Conservation (phyloP, 768 basidiomycete species). For the Phlebiopsis gigantea region DNA sequence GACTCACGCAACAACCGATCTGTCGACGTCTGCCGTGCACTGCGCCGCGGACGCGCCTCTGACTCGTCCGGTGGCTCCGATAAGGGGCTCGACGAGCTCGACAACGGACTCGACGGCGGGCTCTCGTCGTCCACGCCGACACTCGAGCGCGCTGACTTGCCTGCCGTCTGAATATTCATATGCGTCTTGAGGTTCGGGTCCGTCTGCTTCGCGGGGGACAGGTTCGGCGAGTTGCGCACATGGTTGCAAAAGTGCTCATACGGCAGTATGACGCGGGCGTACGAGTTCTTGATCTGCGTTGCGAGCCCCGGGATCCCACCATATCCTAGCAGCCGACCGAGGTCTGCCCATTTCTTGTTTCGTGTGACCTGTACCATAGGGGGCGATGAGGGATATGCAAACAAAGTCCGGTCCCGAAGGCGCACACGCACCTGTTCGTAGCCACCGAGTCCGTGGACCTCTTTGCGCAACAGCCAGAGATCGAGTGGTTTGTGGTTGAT, state of each 20-base stretch:
- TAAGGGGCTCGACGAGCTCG: conserved; percentile 70
- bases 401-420: background rate
- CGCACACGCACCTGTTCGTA: conserved; percentile 65
- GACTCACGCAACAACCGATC: conserved; percentile 34
- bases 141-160: conserved; percentile 31
- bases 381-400: conserved; percentile 10
- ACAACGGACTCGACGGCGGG: conserved; percentile 69
- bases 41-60: conserved; percentile 54
- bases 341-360: conserved; percentile 81
- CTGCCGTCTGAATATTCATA: conserved; percentile 38
- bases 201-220: conserved; percentile 38
- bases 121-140: conserved; percentile 40
- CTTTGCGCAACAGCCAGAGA: conserved; percentile 88
- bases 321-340: conserved; percentile 81
- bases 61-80: conserved; percentile 79
- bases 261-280: conserved; percentile 88
- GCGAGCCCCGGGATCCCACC: conserved; percentile 77
- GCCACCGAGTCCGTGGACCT: conserved; percentile 86
- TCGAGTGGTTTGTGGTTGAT: conserved; percentile 92
- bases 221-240: conserved; percentile 57
- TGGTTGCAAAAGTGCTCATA: conserved; percentile 87
- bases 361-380: conserved; percentile 59
- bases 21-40: conserved; percentile 40
- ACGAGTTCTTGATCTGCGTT: conserved; percentile 86
- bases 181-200: conserved; percentile 53